Evolutionary conservation across 2,329 filamentous ascomycete species (phyloP), one percentile per base, ranked within the genome.

Genomic region (Aureobasidium sp.): DNA sequence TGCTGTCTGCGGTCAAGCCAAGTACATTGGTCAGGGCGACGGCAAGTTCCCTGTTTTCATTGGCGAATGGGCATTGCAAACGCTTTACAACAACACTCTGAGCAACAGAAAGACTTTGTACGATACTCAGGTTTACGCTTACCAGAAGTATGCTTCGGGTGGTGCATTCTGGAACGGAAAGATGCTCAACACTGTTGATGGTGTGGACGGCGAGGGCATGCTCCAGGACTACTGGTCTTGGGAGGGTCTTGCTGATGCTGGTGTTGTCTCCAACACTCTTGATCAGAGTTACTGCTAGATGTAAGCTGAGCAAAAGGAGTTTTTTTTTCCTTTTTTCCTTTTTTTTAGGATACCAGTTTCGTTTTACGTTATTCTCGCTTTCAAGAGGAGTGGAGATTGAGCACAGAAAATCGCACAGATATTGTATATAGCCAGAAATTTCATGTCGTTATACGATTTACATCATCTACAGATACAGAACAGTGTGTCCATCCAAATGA

Each of bases 111-210:
- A 67, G 60, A 68, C 64, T 15, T 65, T 70, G 22, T 68, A 70
- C 44, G 69, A 74, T 54, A 72, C 71, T 0, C 68, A 71, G 61
- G 33, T 69, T 1, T 73, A 73, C 58, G 71, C 72, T 15, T 75
- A 66, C 52, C 65, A 67, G 24, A 72, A 71, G 63, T 71, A 70
- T 64, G 67, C 67, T 3, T 64, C 67, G 11, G 73, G 72, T 4
- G 68, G 71, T 64, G 59, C 68, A 15, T 71, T 68, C 53, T 72
- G 71, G 71, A 60, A 45, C n/a, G 45, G 37, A 24, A 56, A 56
- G 52, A 50, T 50, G 54, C 27, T 40, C 8, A 47, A 58, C 31
- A 37, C 31, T 9, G 44, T 31, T n/a, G 54, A 45, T 24, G 19
- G 19, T 29, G 64, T 66, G 8, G 60, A 64, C 49, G 64, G 64